A percentile compares a stretch with the other conserved stretches of the same genome.
These are phyloP conservation scores for Phytophthora podocarpi DNA, from an alignment of 352 stramenopile genomes.

Conservation along the genomic window DNA sequence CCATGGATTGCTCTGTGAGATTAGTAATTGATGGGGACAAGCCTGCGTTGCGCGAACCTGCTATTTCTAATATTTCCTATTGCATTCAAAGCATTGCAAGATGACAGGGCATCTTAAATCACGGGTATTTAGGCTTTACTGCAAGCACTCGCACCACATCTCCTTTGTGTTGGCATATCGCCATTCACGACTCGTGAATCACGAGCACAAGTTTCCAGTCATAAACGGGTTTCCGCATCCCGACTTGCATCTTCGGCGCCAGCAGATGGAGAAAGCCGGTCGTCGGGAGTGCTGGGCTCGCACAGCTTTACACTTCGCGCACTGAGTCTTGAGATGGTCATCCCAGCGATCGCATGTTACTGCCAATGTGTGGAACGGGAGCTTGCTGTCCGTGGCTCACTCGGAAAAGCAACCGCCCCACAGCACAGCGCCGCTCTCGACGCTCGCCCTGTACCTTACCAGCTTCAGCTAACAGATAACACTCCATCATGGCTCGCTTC, in stretches of 20 bases:
- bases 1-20: slow-evolving; percentile 12
- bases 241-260: slow-evolving; percentile 26
- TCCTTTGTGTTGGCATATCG: slow-evolving; percentile 17
- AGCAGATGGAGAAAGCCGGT: slow-evolving; percentile 31
- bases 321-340: slow-evolving; percentile 31
- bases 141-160: not conserved
- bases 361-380: not conserved
- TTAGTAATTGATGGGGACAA: slow-evolving; percentile 10
- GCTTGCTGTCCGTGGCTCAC: slow-evolving; percentile 20
- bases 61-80: slow-evolving; percentile 14
- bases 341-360: slow-evolving; percentile 10
- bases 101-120: slow-evolving; percentile 1
- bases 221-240: slow-evolving; percentile 14
- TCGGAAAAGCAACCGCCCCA: slow-evolving; percentile 31
- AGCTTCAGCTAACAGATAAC: slow-evolving; percentile 12
- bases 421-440: slow-evolving; percentile 20
- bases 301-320: slow-evolving; percentile 20
- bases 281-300: slow-evolving; percentile 12
- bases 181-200: not conserved
- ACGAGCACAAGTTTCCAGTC: not conserved
- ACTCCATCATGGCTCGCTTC: slow-evolving; percentile 29
- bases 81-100: not conserved
- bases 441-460: slow-evolving; percentile 28
- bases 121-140: not conserved
- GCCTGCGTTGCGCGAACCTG: slow-evolving; percentile 3